Conservation (phyloP, 2,329 filamentous ascomycete species). For the Xylariaceae sp. region DNA sequence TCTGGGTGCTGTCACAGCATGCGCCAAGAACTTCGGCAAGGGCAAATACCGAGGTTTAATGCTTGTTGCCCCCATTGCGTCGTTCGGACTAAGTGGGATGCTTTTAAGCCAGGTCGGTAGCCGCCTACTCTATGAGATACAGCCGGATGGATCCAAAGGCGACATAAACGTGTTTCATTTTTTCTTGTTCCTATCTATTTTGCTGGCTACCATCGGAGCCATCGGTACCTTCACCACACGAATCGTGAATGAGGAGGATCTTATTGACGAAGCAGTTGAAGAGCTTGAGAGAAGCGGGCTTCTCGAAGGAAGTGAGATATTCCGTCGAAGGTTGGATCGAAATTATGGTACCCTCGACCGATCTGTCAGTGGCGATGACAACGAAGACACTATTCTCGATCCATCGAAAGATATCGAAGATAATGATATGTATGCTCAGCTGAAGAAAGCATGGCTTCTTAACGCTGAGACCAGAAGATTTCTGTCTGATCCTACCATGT, state of each 20-base stretch:
- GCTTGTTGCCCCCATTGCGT: slow-evolving; percentile 86
- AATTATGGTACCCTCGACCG: slow-evolving; percentile 69
- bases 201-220: slow-evolving; percentile 74
- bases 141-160: slow-evolving; percentile 65
- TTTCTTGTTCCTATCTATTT: slow-evolving; percentile 80
- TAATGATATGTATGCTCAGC: slow-evolving; percentile 55
- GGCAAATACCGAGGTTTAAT: slow-evolving; percentile 88
- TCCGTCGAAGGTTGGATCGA: slow-evolving; percentile 60
- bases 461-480: slow-evolving; percentile 91
- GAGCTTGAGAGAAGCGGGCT: slow-evolving; percentile 89
- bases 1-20: slow-evolving; percentile 87
- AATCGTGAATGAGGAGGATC: slow-evolving; percentile 81
- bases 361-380: slow-evolving; percentile 45
- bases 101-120: slow-evolving; percentile 91
- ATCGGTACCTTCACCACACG: slow-evolving; percentile 76
- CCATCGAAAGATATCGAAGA: slow-evolving; percentile 44
- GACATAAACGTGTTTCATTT: slow-evolving; percentile 80
- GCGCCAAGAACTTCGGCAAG: slow-evolving; percentile 96
- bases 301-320: slow-evolving; percentile 76
- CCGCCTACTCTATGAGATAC: slow-evolving; percentile 73
- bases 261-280: slow-evolving; percentile 89
- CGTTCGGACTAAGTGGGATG: slow-evolving; percentile 93
- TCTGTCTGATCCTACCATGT: slow-evolving; percentile 90
- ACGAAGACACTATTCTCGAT: slow-evolving; percentile 50
- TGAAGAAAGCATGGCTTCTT: slow-evolving; percentile 87